Evolutionary conservation across 176 grass and related monocot species (phyloP), one percentile per base, ranked within the genome.

Genomic region (Zea luxurians): DNA sequence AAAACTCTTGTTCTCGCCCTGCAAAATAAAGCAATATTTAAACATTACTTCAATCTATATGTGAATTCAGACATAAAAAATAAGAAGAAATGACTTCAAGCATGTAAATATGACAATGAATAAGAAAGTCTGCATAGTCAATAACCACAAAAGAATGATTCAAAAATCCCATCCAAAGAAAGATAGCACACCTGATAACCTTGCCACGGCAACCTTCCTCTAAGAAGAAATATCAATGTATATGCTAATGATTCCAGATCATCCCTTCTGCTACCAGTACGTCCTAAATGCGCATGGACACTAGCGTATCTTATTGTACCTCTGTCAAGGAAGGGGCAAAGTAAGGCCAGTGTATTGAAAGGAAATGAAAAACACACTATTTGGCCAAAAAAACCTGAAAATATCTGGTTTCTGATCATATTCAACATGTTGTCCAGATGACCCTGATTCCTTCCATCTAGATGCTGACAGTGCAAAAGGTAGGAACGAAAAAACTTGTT

Each of bases 231-330:
- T 86, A 97, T 83, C 77, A 97, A 84, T 10, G 95, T 97, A 75
- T 97, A 97, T 48, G 91, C 91, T 64, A 97, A 73, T 69, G 94
- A 97, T 84, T 97, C 94, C 54, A 97, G 84, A 64, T 97, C 94
- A 90, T 97, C 94, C 80, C 94, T 97, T 86, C 94, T 90, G 79
- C 94, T 97, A 66, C 94, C 94, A 78, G 91, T 94, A 50, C 94
- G 91, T 15, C 91, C 94, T 77, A 97, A 91, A 92, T 97, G 94
- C 18, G 94, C 94, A 92, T 97, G 94, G 40, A 93, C 94, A 80
- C 94, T 97, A 77, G 94, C 94, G 68, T 97, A 97, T 85, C 94
- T 97, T 88, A 97, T 93, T 83, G 94, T 97, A 27, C 94, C 94
- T 73, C 94, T 97, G 82, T 47, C 35, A 7, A 70, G 82, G 74